Conservation (phyloP, 1,139 yeast genomes). For the Lodderomyces jiufengensis region DNA sequence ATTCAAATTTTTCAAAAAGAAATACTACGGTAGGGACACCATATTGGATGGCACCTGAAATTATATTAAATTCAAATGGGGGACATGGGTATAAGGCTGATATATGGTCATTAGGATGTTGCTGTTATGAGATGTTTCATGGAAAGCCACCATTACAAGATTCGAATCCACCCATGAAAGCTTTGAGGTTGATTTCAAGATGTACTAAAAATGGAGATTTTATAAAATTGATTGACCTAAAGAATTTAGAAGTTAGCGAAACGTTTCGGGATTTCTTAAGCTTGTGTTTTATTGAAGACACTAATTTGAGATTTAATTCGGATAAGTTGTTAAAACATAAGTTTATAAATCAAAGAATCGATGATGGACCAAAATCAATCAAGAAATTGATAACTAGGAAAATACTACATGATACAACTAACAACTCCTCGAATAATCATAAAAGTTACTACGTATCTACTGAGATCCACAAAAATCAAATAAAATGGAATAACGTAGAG, state of each 20-base stretch:
- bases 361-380: slow-evolving; percentile 19
- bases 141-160: slow-evolving; percentile 82
- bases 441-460: slow-evolving; percentile 40
- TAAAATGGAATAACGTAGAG: slow-evolving; percentile 28
- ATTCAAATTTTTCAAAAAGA: slow-evolving; percentile 70
- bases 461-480: slow-evolving; percentile 32
- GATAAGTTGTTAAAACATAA: slow-evolving; percentile 54
- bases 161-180: slow-evolving; percentile 74
- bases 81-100: slow-evolving; percentile 90
- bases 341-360: slow-evolving; percentile 37
- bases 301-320: slow-evolving; percentile 57
- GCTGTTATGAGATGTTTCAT: slow-evolving; percentile 76
- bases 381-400: slow-evolving; percentile 37
- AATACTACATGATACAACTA: slow-evolving; percentile 14
- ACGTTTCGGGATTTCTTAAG: slow-evolving; percentile 54
- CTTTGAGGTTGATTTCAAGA: slow-evolving; percentile 48
- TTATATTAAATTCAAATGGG: slow-evolving; percentile 66
- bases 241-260: slow-evolving; percentile 21
- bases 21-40: slow-evolving; percentile 98
- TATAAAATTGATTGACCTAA: slow-evolving; percentile 27
- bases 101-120: slow-evolving; percentile 93
- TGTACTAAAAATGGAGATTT: slow-evolving; percentile 35
- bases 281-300: slow-evolving; percentile 63
- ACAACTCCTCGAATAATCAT: too few species aligned
- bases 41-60: slow-evolving; percentile 99